Conservation (phyloP, 495 filamentous ascomycete species). For the Trichocladium uniseriatum region DNA sequence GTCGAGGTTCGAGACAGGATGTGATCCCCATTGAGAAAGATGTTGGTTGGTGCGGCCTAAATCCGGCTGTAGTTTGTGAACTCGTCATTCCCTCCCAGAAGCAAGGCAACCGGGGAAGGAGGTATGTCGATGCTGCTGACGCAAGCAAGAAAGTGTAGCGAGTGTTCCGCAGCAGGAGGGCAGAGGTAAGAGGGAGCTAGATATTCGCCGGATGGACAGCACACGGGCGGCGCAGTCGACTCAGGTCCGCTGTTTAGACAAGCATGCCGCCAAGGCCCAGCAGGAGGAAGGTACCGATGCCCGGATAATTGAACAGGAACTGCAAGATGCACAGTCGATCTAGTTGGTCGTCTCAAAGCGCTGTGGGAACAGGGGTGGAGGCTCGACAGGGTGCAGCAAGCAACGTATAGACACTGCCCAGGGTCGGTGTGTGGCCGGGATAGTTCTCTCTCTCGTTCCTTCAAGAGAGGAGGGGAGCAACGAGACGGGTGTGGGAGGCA, state of each 20-base stretch:
- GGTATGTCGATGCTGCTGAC: neutral
- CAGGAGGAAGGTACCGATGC: conserved; percentile 19
- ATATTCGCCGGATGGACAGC: conserved; percentile 26
- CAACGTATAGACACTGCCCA: conserved; percentile 8
- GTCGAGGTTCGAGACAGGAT: conserved; percentile 36
- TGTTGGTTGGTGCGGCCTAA: conserved; percentile 10
- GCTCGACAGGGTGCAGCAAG: conserved; percentile 5
- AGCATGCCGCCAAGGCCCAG: conserved; percentile 21
- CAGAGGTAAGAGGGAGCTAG: conserved; percentile 21
- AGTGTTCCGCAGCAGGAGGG: conserved; percentile 11
- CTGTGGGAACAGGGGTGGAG: neutral
- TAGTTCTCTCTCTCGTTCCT: conserved; percentile 1
- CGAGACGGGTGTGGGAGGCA: conserved; percentile 7
- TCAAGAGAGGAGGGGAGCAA: neutral
- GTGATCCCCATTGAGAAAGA: conserved; percentile 42
- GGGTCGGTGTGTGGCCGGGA: conserved; percentile 9
- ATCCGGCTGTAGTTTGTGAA: conserved; percentile 5
- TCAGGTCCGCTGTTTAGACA: conserved; percentile 15
- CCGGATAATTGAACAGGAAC: conserved; percentile 31
- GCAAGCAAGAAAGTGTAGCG: neutral
- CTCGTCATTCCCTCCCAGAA: conserved; percentile 12
- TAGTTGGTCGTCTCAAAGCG: conserved; percentile 19
- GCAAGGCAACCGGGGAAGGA: neutral
- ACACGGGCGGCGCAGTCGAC: conserved; percentile 27
- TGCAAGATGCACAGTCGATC: conserved; percentile 21